Conservation (phyloP, 1,284 basidiomycete species). For the Ustilago hordei region DNA sequence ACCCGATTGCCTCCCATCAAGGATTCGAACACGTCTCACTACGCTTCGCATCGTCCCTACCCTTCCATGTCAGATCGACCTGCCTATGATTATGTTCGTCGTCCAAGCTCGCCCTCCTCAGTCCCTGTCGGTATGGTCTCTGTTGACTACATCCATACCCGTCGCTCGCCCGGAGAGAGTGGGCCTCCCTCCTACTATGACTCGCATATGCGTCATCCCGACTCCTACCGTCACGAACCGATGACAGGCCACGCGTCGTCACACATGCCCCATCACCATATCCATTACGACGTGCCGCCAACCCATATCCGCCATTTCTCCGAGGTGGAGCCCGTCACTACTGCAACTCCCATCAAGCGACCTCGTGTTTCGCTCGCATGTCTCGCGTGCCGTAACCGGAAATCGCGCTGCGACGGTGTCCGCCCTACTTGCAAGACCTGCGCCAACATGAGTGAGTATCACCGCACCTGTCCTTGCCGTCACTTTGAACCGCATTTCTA, state of each 20-base stretch:
- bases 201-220: conserved; percentile 19
- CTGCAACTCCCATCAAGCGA: conserved; percentile 41
- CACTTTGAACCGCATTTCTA: not conserved
- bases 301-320: conserved; percentile 17
- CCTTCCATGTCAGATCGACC: conserved; percentile 16
- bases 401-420: conserved; percentile 50
- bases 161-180: conserved; percentile 28
- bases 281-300: conserved; percentile 20
- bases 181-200: conserved; percentile 8
- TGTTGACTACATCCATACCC: conserved; percentile 27
- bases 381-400: conserved; percentile 50
- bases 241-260: conserved; percentile 16
- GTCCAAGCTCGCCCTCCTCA: conserved; percentile 21
- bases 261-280: conserved; percentile 25
- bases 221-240: conserved; percentile 26
- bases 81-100: conserved; percentile 18
- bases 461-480: not conserved
- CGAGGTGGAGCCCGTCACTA: conserved; percentile 14
- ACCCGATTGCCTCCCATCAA: conserved; percentile 37
- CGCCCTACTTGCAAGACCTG: conserved; percentile 54
- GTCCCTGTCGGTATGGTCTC: conserved; percentile 41
- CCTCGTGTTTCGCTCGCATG: conserved; percentile 53
- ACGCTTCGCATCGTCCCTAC: conserved; percentile 27
- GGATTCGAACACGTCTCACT: conserved; percentile 10
- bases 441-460: conserved; percentile 48